Base-by-base conservation (phyloP, 352 stramenopile genomes). In the Phytopythium sindhum region DNA sequence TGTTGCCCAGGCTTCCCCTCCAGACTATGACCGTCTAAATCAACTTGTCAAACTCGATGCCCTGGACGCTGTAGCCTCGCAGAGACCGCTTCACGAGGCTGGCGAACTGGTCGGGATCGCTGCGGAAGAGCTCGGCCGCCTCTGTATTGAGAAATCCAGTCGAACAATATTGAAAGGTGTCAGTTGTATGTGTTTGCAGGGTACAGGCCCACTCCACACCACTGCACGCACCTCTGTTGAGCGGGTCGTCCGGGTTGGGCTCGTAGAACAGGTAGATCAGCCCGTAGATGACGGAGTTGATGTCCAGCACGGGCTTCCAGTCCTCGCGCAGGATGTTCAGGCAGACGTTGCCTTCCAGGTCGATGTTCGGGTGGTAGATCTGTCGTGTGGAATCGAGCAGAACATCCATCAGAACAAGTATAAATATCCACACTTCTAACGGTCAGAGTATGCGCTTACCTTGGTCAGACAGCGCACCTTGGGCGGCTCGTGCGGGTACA, bases 191-290 rank as follows among this genome's bases (percentile, higher is more conserved):
- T 68, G n/a, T 6, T 31, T 23, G 10, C 35, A 42, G 35, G 35
- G 35, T 42, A 14, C 15, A 19, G 35, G 10, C 35, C 21, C 42
- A 26, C 71, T 58, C 17, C 21, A 41, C 7, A 33, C 28, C 29
- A 52, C n/a, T 1, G 7, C 64, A 66, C 74, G 41, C 66, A 87
- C 81, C 85, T 81, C 86, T 78, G 86, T 99, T 99, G 52, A 99
- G 85, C 28, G 97, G 97, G 73, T 99, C 97, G 74, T 99, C 96
- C 29, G 97, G 96, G 82, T 99, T 99, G 41, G 97, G 97, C 73
- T 99, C 97, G 78, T 99, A 99, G 81, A 99, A 99, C 48, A 99
- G 80, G 75, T 99, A 99, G 81, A 99, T 99, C 50, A 99, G 78
- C 52, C 97, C 96, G 79, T 99, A 99, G 76, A 99, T 99, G 70